These are phyloP conservation scores for Mycena maculata DNA, from an alignment of 768 basidiomycete genomes.

Conservation along the genomic window DNA sequence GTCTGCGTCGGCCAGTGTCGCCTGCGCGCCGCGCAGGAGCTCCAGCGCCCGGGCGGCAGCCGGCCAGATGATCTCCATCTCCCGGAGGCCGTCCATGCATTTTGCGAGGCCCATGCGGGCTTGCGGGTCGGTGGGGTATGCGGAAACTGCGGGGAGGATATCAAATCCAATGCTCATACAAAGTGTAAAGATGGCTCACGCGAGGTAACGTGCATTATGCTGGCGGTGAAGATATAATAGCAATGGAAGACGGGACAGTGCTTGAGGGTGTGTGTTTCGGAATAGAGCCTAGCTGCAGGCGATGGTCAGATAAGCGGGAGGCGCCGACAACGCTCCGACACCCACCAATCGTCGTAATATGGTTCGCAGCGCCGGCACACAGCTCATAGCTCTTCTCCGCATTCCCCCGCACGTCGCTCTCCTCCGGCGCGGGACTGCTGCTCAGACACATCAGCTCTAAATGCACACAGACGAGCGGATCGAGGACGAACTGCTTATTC, in stretches of 20 bases:
- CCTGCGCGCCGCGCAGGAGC: constrained; percentile 74
- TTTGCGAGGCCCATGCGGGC: constrained; percentile 70
- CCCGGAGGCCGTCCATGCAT: constrained; percentile 74
- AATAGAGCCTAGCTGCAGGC: constrained; percentile 64
- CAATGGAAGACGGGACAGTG: constrained; percentile 76
- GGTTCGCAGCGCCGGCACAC: constrained; percentile 82
- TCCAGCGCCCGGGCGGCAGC: constrained; percentile 80
- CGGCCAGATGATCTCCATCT: constrained; percentile 81
- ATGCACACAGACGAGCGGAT: not conserved
- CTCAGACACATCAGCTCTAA: not conserved
- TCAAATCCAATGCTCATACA: not conserved
- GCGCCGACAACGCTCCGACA: not conserved
- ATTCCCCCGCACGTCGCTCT: constrained; percentile 62
- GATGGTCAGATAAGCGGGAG: not conserved
- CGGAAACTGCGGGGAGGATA: constrained; percentile 58
- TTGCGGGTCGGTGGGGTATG: constrained; percentile 76
- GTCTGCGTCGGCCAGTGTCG: constrained; percentile 43
- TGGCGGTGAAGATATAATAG: constrained; percentile 85
- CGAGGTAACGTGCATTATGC: constrained; percentile 81
- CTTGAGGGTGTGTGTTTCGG: constrained; percentile 69
- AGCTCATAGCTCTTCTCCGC: constrained; percentile 78
- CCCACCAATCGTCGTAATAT: constrained; percentile 77
- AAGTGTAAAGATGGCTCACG: constrained; percentile 56
- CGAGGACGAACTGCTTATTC: constrained; percentile 54
- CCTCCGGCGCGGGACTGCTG: constrained; percentile 56